Percentiles rank a stretch among this genome's conserved stretches.
These are phyloP conservation scores for Elsinoe perseae DNA, from an alignment of 2,329 filamentous ascomycete genomes.

Conservation along the genomic window DNA sequence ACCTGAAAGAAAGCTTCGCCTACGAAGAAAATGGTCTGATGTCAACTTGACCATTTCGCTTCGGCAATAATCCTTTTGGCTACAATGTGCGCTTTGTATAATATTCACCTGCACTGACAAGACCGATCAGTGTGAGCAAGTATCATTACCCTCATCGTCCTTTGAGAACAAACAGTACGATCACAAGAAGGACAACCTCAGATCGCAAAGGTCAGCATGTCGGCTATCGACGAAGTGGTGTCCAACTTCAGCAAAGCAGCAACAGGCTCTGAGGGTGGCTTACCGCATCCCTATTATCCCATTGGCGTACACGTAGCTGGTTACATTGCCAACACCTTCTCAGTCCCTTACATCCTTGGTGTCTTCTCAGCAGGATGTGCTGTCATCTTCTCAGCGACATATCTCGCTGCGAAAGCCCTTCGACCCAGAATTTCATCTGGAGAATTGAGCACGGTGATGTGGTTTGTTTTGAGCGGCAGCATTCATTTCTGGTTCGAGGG, in stretches of 20 bases:
- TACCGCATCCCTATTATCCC: slow-evolving; percentile 63
- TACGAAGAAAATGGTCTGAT: slow-evolving; percentile 1
- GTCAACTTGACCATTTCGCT: not conserved
- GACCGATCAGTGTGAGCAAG: too few relatives aligned
- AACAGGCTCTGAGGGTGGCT: not conserved
- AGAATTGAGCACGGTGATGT: slow-evolving; percentile 58
- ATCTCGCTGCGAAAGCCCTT: slow-evolving; percentile 44
- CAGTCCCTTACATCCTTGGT: slow-evolving; percentile 51
- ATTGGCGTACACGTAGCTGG: slow-evolving; percentile 52
- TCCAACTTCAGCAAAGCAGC: slow-evolving; percentile 9
- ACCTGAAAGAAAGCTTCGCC: not conserved
- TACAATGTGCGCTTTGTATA: not conserved
- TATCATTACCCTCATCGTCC: too few relatives aligned
- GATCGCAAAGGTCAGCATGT: not conserved
- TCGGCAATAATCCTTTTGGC: not conserved
- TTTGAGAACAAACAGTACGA: too few relatives aligned
- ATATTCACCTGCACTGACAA: too few relatives aligned
- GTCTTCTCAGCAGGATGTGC: slow-evolving; percentile 52
- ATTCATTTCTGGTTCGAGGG: slow-evolving; percentile 80
- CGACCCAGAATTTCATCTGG: slow-evolving; percentile 45
- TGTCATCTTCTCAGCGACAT: slow-evolving; percentile 51
- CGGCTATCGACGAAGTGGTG: slow-evolving; percentile 1
- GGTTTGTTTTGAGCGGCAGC: slow-evolving; percentile 67
- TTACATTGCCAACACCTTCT: slow-evolving; percentile 60
- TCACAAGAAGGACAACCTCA: too few relatives aligned